phyloP scores from a whole-genome alignment of 129 eudicot species.

The Solidago caesia region DNA sequence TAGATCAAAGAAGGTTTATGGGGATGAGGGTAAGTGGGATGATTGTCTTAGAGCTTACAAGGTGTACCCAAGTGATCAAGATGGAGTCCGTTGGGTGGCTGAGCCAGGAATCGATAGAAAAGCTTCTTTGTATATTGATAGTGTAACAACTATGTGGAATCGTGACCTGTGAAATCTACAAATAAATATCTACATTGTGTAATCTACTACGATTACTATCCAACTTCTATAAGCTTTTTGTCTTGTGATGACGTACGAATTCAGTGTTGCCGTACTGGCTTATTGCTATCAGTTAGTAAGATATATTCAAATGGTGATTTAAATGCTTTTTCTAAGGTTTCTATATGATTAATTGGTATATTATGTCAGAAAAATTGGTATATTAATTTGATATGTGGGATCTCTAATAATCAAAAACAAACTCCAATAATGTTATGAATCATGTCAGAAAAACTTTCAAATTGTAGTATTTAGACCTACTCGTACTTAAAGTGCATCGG shows the following conservation, averaged over 20 bases:
- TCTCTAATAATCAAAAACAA: too few species aligned
- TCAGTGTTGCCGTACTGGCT: neutral
- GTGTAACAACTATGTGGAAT: slow-evolving; percentile 26
- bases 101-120: slow-evolving; percentile 31
- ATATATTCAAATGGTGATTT: neutral
- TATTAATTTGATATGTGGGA: too few species aligned
- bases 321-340: neutral
- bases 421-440: too few species aligned
- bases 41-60: slow-evolving; percentile 17
- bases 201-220: neutral
- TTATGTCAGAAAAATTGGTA: too few species aligned
- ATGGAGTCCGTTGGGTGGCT: slow-evolving; percentile 29
- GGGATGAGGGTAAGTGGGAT: slow-evolving; percentile 17
- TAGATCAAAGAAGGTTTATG: slow-evolving; percentile 2
- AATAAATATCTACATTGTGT: neutral
- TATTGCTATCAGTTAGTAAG: neutral
- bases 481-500: too few species aligned
- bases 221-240: neutral
- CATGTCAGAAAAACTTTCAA: too few species aligned
- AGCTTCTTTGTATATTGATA: slow-evolving; percentile 26
- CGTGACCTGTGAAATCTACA: slow-evolving; percentile 1
- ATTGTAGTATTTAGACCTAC: too few species aligned
- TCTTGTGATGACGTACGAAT: too few species aligned
- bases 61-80: slow-evolving; percentile 32
- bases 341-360: neutral